phyloP scores from a whole-genome alignment of 768 basidiomycete species.

The Suillus tomentosus region DNA sequence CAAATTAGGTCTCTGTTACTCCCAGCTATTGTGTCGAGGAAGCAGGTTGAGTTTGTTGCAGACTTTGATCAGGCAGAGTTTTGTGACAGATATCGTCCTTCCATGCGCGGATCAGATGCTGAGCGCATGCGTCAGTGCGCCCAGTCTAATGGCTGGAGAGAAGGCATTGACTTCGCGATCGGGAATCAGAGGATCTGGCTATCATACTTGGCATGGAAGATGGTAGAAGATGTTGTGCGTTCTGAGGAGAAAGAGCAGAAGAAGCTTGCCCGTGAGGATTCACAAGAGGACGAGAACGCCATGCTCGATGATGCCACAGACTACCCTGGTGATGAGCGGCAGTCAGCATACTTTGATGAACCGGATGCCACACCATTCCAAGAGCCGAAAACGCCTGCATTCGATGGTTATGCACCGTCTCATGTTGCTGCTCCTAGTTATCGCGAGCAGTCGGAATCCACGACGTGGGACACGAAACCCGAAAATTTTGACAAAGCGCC shows the following conservation, averaged over 20 bases:
- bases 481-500: slow-evolving; percentile 31
- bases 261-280: slow-evolving; percentile 41
- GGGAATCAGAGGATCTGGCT: slow-evolving; percentile 60
- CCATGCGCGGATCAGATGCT: slow-evolving; percentile 46
- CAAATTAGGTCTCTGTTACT: slow-evolving; percentile 57
- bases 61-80: slow-evolving; percentile 52
- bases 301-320: slow-evolving; percentile 42
- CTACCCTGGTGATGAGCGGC: slow-evolving; percentile 34
- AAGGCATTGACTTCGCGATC: slow-evolving; percentile 54
- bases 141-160: slow-evolving; percentile 51
- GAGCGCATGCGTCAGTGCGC: slow-evolving; percentile 54
- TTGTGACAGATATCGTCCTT: slow-evolving; percentile 54
- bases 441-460: slow-evolving; percentile 37
- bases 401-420: slow-evolving; percentile 26
- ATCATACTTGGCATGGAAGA: slow-evolving; percentile 58
- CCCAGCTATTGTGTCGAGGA: slow-evolving; percentile 52
- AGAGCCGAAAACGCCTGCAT: slow-evolving; percentile 30
- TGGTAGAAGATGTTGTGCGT: slow-evolving; percentile 57
- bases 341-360: slow-evolving; percentile 37
- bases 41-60: slow-evolving; percentile 51
- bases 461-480: slow-evolving; percentile 47
- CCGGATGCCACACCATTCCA: slow-evolving; percentile 30
- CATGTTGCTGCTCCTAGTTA: slow-evolving; percentile 28
- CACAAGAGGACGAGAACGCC: slow-evolving; percentile 50
- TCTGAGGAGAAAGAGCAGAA: slow-evolving; percentile 51